Evolutionary conservation across 2,329 filamentous ascomycete species (phyloP).

Genomic region (Venturia pyrina): DNA sequence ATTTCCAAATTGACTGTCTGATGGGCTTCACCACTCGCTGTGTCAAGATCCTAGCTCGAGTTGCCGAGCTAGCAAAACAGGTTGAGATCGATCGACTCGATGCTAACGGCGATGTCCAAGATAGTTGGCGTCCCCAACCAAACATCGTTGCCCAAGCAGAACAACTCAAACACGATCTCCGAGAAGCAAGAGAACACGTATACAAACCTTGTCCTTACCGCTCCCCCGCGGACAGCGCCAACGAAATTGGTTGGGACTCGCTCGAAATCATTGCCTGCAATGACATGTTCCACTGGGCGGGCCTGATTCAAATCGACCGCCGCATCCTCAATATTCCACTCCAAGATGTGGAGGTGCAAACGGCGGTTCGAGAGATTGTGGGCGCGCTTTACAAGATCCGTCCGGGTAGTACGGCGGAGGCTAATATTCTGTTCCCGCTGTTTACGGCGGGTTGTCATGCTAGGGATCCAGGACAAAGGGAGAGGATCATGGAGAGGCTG

Average conservation of each 20-base stretch:
- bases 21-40: constrained; percentile 68
- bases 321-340: constrained; percentile 56
- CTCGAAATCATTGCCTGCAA: constrained; percentile 63
- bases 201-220: constrained; percentile 34
- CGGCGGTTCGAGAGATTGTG: constrained; percentile 53
- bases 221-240: constrained; percentile 15
- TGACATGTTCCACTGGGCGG: constrained; percentile 70
- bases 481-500: constrained; percentile 55
- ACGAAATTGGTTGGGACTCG: constrained; percentile 43
- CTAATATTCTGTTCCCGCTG: constrained; percentile 67
- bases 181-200: constrained; percentile 37
- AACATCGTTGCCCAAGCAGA: constrained; percentile 48
- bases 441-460: constrained; percentile 76
- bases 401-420: constrained; percentile 60
- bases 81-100: constrained; percentile 53
- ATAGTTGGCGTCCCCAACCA: constrained; percentile 48
- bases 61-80: constrained; percentile 59
- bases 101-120: constrained; percentile 37
- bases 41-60: constrained; percentile 58
- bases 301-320: constrained; percentile 63
- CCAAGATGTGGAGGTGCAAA: constrained; percentile 50
- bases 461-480: constrained; percentile 43
- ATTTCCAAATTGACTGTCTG: constrained; percentile 67
- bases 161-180: constrained; percentile 50
- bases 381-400: constrained; percentile 52